Evolutionary conservation across 768 basidiomycete genomes (phyloP).

Genomic region (Leccinum uliginosum): DNA sequence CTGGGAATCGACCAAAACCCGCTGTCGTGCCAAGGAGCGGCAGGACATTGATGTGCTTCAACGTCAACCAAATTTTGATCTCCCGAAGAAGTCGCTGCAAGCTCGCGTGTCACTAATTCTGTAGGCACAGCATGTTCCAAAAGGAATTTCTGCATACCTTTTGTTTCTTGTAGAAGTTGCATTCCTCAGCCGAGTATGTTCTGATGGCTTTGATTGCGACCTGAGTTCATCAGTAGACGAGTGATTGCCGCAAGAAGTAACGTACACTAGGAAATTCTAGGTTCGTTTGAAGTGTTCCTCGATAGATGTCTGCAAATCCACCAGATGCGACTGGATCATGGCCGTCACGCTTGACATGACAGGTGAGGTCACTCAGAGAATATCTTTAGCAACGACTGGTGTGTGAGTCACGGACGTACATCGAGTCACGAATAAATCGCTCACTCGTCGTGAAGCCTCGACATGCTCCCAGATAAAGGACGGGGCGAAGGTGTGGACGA

Average conservation of each 20-base stretch:
- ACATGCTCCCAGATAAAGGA: neutral
- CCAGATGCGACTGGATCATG: conserved; percentile 13
- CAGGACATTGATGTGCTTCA: conserved; percentile 24
- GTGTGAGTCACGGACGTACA: neutral
- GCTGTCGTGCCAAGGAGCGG: conserved; percentile 13
- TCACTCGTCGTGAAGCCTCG: conserved; percentile 1
- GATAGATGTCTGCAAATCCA: conserved; percentile 17
- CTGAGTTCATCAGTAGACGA: neutral
- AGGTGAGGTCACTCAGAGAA: conserved; percentile 7
- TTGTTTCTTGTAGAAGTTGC: conserved; percentile 9
- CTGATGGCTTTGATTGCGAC: conserved; percentile 17
- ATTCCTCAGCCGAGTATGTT: conserved; percentile 11
- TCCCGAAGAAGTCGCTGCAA: conserved; percentile 27
- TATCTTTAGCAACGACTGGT: neutral
- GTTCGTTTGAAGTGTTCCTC: conserved; percentile 8
- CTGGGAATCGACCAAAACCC: conserved; percentile 26
- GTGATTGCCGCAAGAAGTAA: neutral
- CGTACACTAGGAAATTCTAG: conserved; percentile 3
- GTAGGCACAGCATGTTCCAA: neutral
- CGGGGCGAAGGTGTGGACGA: neutral
- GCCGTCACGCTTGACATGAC: conserved; percentile 4
- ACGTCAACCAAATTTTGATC: conserved; percentile 23
- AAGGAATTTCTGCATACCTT: neutral
- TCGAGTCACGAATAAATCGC: conserved; percentile 2
- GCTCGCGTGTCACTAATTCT: neutral